Evolutionary conservation across 495 filamentous ascomycete genomes (phyloP), one percentile per base, ranked within the genome.

Genomic region (Lentithecium fluviatile): DNA sequence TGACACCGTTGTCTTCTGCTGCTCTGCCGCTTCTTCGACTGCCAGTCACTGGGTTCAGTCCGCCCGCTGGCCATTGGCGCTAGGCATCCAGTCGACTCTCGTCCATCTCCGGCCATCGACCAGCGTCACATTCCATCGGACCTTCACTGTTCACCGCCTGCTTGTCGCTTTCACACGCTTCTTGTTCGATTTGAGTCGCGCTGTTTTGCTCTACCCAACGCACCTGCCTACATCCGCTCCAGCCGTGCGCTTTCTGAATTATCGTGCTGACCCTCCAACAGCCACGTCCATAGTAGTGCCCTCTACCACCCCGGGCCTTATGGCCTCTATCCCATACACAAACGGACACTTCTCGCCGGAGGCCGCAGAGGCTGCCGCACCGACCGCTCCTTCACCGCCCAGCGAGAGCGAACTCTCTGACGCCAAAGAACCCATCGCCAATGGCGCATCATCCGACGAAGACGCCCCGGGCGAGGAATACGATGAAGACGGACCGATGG

Each of bases 321-420:
- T 72, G 69, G 71, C 71, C 66, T 68, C 75, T 57, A 68, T 73
- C 58, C 71, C 75, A 45, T 51, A 64, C 36, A 65, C 58, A 12
- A 85, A 85, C 71, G 82, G 79, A 40, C 79, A 80, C 67, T 55
- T 70, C 49, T 71, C 73, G 56, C 77, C 77, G 19, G 68, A 74
- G 34, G 72, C 71, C 49, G 67, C 70, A 36, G 69, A 77, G 56
- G 60, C 74, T 53, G 63, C 71, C 8, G 77, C 65, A 34, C 66
- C 72, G 58, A 70, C 76, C 52, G 71, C 73, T 58, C 70, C 70
- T 24, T 70, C 75, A 10, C 78, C 79, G 48, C 80, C 78, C 63
- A 81, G 78, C 69, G 82, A 77, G 62, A 76, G 73, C 74, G 71
- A 75, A 42, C 67, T 74, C 19, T 75, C 72, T 29, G 71, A 74